These are phyloP conservation scores for Cercospora zeina DNA, from an alignment of 2,329 filamentous ascomycete species.

Conservation along the genomic window DNA sequence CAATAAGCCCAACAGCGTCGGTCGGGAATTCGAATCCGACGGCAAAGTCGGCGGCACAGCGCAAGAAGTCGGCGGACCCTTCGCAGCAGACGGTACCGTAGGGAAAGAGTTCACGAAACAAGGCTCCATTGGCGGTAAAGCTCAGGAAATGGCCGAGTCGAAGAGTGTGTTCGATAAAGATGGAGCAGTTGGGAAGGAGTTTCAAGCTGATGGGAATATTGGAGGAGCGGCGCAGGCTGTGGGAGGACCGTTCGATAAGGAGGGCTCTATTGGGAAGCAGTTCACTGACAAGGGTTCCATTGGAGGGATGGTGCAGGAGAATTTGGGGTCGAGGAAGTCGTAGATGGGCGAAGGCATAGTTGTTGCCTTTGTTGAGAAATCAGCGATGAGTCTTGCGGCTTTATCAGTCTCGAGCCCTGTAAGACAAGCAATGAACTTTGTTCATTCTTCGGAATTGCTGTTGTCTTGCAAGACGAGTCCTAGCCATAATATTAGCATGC, in stretches of 20 bases:
- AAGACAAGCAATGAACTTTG: background rate
- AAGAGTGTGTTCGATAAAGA: slow-evolving; percentile 16
- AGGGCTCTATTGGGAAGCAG: background rate
- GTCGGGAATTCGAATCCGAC: slow-evolving; percentile 13
- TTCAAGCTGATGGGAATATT: slow-evolving; percentile 12
- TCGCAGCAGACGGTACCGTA: slow-evolving; percentile 16
- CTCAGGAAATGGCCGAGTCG: slow-evolving; percentile 13
- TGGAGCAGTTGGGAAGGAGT: slow-evolving; percentile 9
- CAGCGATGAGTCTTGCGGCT: background rate
- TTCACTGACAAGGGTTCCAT: slow-evolving; percentile 14
- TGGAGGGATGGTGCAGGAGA: slow-evolving; percentile 12
- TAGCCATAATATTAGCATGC: background rate
- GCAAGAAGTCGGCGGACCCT: slow-evolving; percentile 14
- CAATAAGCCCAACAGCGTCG: background rate
- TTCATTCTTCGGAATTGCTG: background rate
- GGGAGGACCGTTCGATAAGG: slow-evolving; percentile 6
- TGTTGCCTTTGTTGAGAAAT: background rate
- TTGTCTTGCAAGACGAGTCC: background rate
- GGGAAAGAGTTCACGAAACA: slow-evolving; percentile 18
- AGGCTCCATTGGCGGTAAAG: slow-evolving; percentile 19
- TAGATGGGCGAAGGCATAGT: background rate
- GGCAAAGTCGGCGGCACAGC: slow-evolving; percentile 15
- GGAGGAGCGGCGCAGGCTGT: background rate
- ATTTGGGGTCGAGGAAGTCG: slow-evolving; percentile 8
- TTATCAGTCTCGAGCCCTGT: background rate